Evolutionary conservation across 2,329 filamentous ascomycete species (phyloP).

Genomic region (Paecilomyces sp.): DNA sequence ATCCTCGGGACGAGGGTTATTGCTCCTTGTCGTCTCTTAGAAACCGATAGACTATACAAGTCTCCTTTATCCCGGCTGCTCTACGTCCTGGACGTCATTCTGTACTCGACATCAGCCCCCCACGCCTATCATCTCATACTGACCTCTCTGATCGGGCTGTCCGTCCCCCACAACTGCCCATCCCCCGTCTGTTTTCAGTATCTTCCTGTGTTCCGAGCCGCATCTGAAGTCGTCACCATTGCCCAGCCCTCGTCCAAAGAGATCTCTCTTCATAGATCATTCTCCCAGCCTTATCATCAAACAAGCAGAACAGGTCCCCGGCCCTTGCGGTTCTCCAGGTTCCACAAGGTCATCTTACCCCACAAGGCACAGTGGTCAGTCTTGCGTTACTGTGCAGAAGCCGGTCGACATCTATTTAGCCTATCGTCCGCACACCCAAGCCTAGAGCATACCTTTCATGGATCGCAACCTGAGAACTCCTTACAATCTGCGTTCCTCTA

Average conservation of each 20-base stretch:
- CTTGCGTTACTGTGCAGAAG: neutral
- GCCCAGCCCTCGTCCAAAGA: neutral
- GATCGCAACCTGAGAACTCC: conserved; percentile 2
- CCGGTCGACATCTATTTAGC: neutral
- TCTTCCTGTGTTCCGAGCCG: neutral
- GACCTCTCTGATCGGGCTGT: neutral
- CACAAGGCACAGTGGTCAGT: neutral
- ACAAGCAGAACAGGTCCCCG: neutral
- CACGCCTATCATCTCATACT: conserved; percentile 1
- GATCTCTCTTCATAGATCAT: neutral
- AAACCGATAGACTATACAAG: neutral
- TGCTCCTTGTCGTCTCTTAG: neutral
- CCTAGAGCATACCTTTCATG: neutral
- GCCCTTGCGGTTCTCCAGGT: neutral
- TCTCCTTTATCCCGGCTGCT: neutral
- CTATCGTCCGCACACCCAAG: neutral
- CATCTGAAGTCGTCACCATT: neutral
- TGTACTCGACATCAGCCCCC: conserved; percentile 10
- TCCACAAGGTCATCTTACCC: neutral
- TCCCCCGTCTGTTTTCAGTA: neutral
- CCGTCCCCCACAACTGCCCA: neutral
- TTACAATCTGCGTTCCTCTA: conserved; percentile 1
- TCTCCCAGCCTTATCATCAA: neutral
- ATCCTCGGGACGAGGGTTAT: neutral
- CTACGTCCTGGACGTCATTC: conserved; percentile 15